Base-by-base conservation (phyloP, 225 moss, liverwort and hornwort genomes). In the Thuidium tamariscinum region DNA sequence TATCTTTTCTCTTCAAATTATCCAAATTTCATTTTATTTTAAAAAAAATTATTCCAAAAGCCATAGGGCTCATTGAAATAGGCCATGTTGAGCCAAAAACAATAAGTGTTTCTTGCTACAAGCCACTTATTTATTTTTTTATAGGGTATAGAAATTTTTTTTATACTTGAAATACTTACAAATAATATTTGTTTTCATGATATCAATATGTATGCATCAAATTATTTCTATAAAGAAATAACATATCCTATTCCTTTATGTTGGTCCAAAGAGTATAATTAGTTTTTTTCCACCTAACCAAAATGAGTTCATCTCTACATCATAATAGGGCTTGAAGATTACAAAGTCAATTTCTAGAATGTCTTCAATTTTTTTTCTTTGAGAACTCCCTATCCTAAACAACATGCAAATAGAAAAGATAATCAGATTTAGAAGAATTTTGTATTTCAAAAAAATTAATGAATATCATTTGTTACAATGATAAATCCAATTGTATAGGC, bases 381-480 rank as follows among this genome's bases (percentile, higher is more conserved):
- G 3, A 44, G 1, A 42, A 2, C 16, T 44, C 1, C 10, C 2
- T 71, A 42, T 2, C 1, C 5, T 71, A 27, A 71, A 29, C 1
- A 16, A 71, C 16, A 44, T 16, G 0, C 2, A 44, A 71, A 42
- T 44, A 27, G 5, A 44, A 71, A 27, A 23, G 5, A 44, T 16
- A 9, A 44, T 42, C 2, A 27, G 22, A 39, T 19, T 23, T 67
- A 36, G 2, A 23, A 0, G 7, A 36, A 7, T 22, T 22, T 37
- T 23, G 22, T 22, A 12, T 67, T 37, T 37, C 7, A 67, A 67
- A 37, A 63, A 37, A 36, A 21, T 69, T 4, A 8, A 4, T 42
- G 16, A 71, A 71, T 44, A 27, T 27, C 3, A 3, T 16, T 41
- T 70, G 27, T 1, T 42, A 15, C 2, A 5, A 9, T 42, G 3